These are phyloP conservation scores for Angophora floribunda DNA, from an alignment of 345 rosid genomes.

Conservation along the genomic window DNA sequence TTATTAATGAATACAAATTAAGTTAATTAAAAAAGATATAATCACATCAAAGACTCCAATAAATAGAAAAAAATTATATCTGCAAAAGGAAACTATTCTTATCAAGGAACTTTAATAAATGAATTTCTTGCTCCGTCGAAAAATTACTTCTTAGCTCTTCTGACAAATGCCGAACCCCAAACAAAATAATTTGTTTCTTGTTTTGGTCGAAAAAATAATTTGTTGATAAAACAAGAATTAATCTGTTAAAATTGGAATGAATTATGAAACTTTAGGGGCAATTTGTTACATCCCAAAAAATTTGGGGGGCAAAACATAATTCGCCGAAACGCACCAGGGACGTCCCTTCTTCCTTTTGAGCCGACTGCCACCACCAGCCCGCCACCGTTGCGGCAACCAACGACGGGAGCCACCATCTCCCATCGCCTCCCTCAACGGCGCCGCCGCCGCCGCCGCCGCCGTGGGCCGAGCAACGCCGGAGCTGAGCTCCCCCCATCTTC, in stretches of 20 bases:
- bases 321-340: neutral
- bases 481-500: neutral
- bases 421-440: neutral
- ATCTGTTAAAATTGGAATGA: neutral
- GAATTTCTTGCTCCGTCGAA: neutral
- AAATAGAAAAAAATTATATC: no score
- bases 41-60: no score
- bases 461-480: neutral
- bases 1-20: no score
- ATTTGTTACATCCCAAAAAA: neutral
- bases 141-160: neutral
- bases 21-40: no score
- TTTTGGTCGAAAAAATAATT: neutral
- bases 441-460: neutral
- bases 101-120: neutral
- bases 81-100: fast-evolving
- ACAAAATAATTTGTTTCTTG: neutral
- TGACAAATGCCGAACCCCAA: neutral
- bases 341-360: neutral
- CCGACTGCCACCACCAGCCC: neutral
- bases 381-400: neutral
- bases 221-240: neutral
- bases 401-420: neutral
- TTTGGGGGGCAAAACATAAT: neutral
- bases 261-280: neutral